Evolutionary conservation across 441 rosid genomes (phyloP).

Genomic region (Oxalis stricta): DNA sequence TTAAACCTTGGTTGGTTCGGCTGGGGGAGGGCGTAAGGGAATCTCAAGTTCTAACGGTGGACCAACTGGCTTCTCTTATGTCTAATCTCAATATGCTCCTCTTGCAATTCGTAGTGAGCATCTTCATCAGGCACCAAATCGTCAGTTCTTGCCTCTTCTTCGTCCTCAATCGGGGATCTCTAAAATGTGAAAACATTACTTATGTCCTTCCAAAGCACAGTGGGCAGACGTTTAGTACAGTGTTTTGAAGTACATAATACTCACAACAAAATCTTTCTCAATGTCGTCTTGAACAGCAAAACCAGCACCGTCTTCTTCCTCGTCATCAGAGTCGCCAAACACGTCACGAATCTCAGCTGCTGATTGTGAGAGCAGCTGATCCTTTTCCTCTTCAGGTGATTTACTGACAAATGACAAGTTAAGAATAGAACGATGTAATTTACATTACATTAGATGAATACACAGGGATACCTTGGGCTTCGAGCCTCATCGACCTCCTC

Average conservation of each 20-base stretch:
- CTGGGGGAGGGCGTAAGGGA: constrained; percentile 76
- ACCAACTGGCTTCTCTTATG: constrained; percentile 76
- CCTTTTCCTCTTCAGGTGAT: constrained; percentile 61
- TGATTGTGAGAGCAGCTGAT: constrained; percentile 41
- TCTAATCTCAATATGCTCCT: constrained; percentile 63
- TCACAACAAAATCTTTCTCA: constrained; percentile 54
- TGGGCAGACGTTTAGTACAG: neutral
- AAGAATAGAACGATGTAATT: constrained; percentile 3
- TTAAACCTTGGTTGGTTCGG: constrained; percentile 57
- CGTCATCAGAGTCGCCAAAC: constrained; percentile 95
- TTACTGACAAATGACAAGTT: constrained; percentile 21
- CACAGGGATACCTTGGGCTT: constrained; percentile 72
- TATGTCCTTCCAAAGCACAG: constrained; percentile 2
- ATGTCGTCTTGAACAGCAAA: constrained; percentile 54
- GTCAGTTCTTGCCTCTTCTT: constrained; percentile 53
- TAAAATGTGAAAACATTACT: constrained; percentile 13
- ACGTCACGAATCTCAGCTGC: constrained; percentile 90
- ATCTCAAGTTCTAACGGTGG: constrained; percentile 83
- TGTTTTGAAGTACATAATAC: constrained; percentile 14
- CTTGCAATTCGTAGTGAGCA: constrained; percentile 68
- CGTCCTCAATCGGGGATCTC: constrained; percentile 80
- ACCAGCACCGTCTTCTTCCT: constrained; percentile 51
- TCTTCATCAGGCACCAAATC: constrained; percentile 77
- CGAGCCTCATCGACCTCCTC: constrained; percentile 81
- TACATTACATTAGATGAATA: neutral